These are phyloP conservation scores for Aspergillus sclerotialis DNA, from an alignment of 2,329 filamentous ascomycete genomes.

Conservation along the genomic window DNA sequence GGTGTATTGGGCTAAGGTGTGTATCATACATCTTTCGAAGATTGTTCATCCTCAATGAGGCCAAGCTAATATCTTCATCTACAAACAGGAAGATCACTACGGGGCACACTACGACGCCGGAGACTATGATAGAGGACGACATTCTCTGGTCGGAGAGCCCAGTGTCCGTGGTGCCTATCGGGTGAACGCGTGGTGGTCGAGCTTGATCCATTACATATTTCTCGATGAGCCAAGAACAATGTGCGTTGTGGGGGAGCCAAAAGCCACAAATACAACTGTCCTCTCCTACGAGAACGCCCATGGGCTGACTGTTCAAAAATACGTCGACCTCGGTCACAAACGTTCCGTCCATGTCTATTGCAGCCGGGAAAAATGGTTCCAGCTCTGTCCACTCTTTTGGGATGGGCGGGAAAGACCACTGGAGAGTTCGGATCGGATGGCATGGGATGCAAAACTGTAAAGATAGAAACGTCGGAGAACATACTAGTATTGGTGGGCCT, in stretches of 20 bases:
- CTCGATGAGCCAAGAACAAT: constrained; percentile 52
- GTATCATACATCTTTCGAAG: too few species aligned
- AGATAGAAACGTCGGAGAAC: too few species aligned
- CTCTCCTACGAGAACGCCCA: constrained; percentile 69
- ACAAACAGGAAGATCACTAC: constrained; percentile 50
- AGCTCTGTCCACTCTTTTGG: constrained; percentile 43
- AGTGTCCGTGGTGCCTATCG: constrained; percentile 49
- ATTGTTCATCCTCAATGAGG: neutral
- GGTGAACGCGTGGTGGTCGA: constrained; percentile 53
- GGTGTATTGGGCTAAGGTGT: constrained; percentile 67
- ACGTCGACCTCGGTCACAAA: constrained; percentile 67
- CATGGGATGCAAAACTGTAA: constrained; percentile 43
- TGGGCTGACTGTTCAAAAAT: constrained; percentile 65
- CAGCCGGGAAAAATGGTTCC: constrained; percentile 62
- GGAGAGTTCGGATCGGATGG: constrained; percentile 39
- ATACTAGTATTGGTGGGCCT: too few species aligned
- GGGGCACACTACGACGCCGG: constrained; percentile 52
- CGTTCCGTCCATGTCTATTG: constrained; percentile 61
- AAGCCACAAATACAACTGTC: constrained; percentile 62
- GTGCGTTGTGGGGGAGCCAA: constrained; percentile 58
- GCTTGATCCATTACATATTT: constrained; percentile 54
- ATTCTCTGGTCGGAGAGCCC: constrained; percentile 53
- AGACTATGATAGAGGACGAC: constrained; percentile 53
- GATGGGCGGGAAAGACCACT: constrained; percentile 25
- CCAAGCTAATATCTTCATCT: constrained; percentile 1